Percentiles rank a stretch among this genome's conserved stretches.
Evolutionary conservation across 257 asterid species (phyloP).

Genomic region (Nemophila menziesii): DNA sequence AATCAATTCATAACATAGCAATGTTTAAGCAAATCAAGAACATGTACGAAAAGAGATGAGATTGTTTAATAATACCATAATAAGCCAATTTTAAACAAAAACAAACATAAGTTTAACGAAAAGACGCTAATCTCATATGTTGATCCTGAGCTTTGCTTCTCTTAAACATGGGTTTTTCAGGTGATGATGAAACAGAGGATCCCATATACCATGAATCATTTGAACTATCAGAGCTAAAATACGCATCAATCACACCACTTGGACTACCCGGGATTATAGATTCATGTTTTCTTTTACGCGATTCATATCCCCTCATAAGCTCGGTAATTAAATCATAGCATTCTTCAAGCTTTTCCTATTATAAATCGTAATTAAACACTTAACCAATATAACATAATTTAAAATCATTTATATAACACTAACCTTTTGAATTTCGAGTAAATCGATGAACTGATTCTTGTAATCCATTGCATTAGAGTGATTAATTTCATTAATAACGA

Average conservation of each 20-base stretch:
- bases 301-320: constrained; percentile 13
- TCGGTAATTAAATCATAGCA: constrained; percentile 24
- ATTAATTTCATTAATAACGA: constrained; percentile 23
- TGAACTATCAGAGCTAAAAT: constrained; percentile 38
- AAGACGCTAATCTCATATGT: constrained; percentile 33
- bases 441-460: constrained; percentile 20
- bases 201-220: constrained; percentile 32
- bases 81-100: constrained; percentile 26
- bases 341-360: constrained; percentile 25
- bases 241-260: constrained; percentile 31
- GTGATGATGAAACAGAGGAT: constrained; percentile 15
- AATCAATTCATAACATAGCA: constrained; percentile 31
- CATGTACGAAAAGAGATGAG: constrained; percentile 30
- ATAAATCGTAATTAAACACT: constrained; percentile 1
- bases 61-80: constrained; percentile 35
- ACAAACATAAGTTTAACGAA: constrained; percentile 21
- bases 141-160: constrained; percentile 32
- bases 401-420: background rate
- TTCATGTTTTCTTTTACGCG: constrained; percentile 26
- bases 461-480: constrained; percentile 18
- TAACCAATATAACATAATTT: background rate
- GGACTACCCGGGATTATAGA: constrained; percentile 32
- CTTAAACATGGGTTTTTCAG: constrained; percentile 27
- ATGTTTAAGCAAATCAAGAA: no score
- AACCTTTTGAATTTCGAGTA: constrained; percentile 28